A percentile compares a stretch with the other conserved stretches of the same genome.
phyloP scores from a whole-genome alignment of 2,329 filamentous ascomycete genomes.

The Phialophora expanda region DNA sequence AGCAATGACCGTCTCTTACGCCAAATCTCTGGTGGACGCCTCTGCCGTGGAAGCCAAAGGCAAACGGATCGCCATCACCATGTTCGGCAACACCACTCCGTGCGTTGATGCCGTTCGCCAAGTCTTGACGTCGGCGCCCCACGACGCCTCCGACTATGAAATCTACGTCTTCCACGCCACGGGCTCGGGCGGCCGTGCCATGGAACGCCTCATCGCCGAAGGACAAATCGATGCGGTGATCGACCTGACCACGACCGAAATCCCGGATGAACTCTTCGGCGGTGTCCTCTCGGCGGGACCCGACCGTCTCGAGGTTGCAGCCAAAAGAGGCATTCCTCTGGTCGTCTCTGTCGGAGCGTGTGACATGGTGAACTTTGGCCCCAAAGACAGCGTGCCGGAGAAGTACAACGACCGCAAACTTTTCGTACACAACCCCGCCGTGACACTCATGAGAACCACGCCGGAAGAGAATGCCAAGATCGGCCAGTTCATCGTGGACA shows the following conservation, averaged over 20 bases:
- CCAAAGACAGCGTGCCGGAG: conserved; percentile 60
- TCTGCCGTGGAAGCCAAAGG: conserved; percentile 40
- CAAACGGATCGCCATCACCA: conserved; percentile 67
- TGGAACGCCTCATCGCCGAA: conserved; percentile 68
- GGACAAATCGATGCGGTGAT: conserved; percentile 67
- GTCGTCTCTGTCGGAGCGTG: conserved; percentile 61
- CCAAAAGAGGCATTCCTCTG: conserved; percentile 62
- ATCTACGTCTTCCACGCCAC: conserved; percentile 73
- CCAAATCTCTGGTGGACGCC: conserved; percentile 17
- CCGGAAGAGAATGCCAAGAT: conserved; percentile 61
- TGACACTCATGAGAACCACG: conserved; percentile 70
- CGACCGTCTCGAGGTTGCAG: conserved; percentile 62
- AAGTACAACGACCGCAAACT: conserved; percentile 58
- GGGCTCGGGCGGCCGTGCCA: conserved; percentile 69
- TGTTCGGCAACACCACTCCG: conserved; percentile 77
- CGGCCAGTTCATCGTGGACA: conserved; percentile 61
- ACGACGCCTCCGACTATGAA: conserved; percentile 53
- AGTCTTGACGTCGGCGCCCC: conserved; percentile 37
- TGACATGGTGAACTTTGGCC: conserved; percentile 70
- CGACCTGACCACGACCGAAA: conserved; percentile 74
- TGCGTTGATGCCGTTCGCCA: conserved; percentile 62
- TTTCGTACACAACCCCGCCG: conserved; percentile 68
- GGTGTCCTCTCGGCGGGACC: conserved; percentile 67
- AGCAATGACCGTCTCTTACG: conserved; percentile 61
- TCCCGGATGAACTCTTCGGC: conserved; percentile 67